A percentile compares a stretch with the other conserved stretches of the same genome.
These are phyloP conservation scores for Curvularia verruculosa DNA, from an alignment of 2,329 filamentous ascomycete species.

Conservation along the genomic window DNA sequence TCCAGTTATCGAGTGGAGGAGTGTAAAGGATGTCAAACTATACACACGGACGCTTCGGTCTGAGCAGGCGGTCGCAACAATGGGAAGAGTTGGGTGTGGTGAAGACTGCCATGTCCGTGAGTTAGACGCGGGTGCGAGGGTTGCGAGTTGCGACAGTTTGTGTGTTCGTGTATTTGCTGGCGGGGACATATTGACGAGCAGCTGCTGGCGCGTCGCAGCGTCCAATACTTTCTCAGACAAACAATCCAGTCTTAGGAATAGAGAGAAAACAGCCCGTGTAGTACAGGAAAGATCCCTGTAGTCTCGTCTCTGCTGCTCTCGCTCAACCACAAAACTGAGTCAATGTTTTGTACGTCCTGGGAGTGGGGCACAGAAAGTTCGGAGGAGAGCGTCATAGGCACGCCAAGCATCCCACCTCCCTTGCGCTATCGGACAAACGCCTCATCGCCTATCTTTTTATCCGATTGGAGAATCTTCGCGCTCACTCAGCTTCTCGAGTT, in stretches of 20 bases:
- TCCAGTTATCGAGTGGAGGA: constrained; percentile 79
- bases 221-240: background rate
- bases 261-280: background rate
- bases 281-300: background rate
- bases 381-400: constrained; percentile 28
- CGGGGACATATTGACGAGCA: constrained; percentile 26
- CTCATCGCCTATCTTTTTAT: background rate
- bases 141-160: constrained; percentile 54
- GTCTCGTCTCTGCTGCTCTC: background rate
- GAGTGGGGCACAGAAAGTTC: constrained; percentile 26
- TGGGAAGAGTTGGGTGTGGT: constrained; percentile 84
- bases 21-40: constrained; percentile 78
- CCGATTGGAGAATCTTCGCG: background rate
- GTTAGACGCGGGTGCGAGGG: constrained; percentile 59
- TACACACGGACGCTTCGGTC: constrained; percentile 89
- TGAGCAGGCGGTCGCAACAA: constrained; percentile 86
- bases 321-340: constrained; percentile 1
- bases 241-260: background rate
- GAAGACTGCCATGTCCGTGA: constrained; percentile 82
- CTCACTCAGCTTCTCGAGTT: background rate
- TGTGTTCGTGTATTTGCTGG: constrained; percentile 19
- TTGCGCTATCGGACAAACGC: constrained; percentile 8
- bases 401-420: constrained; percentile 23
- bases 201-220: constrained; percentile 1
- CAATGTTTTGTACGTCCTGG: constrained; percentile 4